Evolutionary conservation across 1,284 basidiomycete species (phyloP), one percentile per base, ranked within the genome.

Genomic region (Cutaneotrichosporon cyanovorans): DNA sequence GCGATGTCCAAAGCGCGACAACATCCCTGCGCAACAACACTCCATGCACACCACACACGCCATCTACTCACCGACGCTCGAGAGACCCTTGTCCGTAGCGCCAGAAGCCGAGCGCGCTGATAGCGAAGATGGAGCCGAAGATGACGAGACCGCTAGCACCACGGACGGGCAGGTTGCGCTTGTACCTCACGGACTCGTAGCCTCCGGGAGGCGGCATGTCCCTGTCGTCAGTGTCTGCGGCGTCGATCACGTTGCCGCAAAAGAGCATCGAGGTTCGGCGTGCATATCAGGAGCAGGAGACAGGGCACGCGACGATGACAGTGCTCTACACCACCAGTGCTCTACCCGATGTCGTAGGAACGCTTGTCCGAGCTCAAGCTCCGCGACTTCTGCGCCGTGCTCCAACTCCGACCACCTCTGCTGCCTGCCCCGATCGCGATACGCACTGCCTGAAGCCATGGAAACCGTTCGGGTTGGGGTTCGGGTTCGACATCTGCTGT

Each of bases 121-220:
- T 77, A 52, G 81, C 84, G 56, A 83, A 80, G 58, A 92, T 83
- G 37, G 82, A 84, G 51, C 81, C 85, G 59, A 98, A 85, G 65
- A 97, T 83, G 57, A 81, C 83, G 48, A 85, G 75, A 28, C 90
- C 91, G 44, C 88, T 83, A 39, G 91, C 91, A 9, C 95, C 95
- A 59, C 87, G 82, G 66, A 88, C 77, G 41, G 95, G 92, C 51
- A 99, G 79, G 74, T 93, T 93, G 55, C 93, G 85, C 75, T 92
- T 93, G 80, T 96, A 98, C 73, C 85, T 85, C 76, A 98, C 76
- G 37, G 85, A 75, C 68, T 87, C 88, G 74, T 95, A 98, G 5
- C 93, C 93, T 56, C 90, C 92, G 39, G 82, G 63, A 37, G 93
- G 92, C 61, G 92, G 92, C 81, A 98, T 86, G 69, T 98, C 93